Conservation (phyloP, 2,329 filamentous ascomycete genomes). For the Mollisia scopiformis region DNA sequence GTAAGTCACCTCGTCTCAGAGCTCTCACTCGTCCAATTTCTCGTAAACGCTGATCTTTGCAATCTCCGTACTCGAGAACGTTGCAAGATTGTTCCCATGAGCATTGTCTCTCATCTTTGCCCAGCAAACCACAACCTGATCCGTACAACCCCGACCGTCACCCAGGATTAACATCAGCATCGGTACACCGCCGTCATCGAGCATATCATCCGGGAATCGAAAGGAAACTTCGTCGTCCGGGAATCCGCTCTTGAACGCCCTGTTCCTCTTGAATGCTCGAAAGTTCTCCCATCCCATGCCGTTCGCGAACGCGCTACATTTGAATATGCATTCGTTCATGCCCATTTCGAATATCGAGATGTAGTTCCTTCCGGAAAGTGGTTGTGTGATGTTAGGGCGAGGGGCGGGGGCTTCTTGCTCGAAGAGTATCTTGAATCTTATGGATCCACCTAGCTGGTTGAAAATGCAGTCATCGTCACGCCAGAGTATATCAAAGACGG, state of each 20-base stretch:
- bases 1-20: no score
- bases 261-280: neutral
- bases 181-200: neutral
- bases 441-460: no score
- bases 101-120: neutral
- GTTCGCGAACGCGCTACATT: neutral
- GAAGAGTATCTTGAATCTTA: no score
- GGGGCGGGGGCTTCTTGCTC: no score
- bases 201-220: neutral
- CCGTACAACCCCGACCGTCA: neutral
- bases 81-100: neutral
- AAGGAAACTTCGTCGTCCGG: neutral
- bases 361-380: neutral
- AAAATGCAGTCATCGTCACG: no score
- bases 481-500: no score
- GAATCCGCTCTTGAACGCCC: neutral
- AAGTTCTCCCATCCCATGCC: neutral
- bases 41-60: neutral
- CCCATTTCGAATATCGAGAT: neutral
- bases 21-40: no score
- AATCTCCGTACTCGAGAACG: neutral
- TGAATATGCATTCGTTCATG: neutral
- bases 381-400: no score
- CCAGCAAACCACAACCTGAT: neutral
- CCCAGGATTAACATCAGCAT: neutral